These are phyloP conservation scores for Kentomonas sorsogonicus DNA, from an alignment of 208 protist species.

Conservation along the genomic window DNA sequence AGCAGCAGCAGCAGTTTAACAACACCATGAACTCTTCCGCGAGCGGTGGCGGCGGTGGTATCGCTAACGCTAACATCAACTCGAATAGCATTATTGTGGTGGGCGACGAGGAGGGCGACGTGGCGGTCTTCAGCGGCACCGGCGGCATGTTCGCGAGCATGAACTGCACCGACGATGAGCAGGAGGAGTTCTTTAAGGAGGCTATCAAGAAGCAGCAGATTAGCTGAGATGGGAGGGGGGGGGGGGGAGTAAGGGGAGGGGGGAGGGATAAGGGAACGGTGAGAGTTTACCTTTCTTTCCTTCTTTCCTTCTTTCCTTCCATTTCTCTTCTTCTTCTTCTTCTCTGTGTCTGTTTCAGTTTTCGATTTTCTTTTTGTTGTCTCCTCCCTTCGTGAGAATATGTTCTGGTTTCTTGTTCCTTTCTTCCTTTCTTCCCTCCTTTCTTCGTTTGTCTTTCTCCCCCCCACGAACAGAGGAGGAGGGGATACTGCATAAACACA, in stretches of 20 bases:
- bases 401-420: not conserved
- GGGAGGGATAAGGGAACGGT: too few species aligned
- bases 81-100: constrained; percentile 84
- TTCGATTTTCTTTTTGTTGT: not conserved
- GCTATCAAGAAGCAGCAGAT: constrained; percentile 70
- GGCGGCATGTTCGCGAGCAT: constrained; percentile 34
- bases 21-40: too few species aligned
- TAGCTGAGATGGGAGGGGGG: constrained; percentile 78
- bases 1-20: constrained; percentile 77
- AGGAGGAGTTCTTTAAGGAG: constrained; percentile 72
- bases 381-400: too few species aligned
- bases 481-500: not conserved
- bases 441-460: not conserved
- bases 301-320: not conserved
- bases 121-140: constrained; percentile 71
- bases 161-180: constrained; percentile 67
- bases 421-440: not conserved
- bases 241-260: constrained; percentile 81
- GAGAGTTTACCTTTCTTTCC: too few species aligned
- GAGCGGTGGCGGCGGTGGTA: too few species aligned
- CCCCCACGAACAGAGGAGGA: constrained; percentile 1
- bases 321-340: not conserved
- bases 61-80: too few species aligned
- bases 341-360: not conserved
- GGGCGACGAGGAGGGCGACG: constrained; percentile 86